A percentile compares a stretch with the other conserved stretches of the same genome.
Conservation (phyloP, 1,139 yeast genomes). For the Blastobotrys arbuscula region DNA sequence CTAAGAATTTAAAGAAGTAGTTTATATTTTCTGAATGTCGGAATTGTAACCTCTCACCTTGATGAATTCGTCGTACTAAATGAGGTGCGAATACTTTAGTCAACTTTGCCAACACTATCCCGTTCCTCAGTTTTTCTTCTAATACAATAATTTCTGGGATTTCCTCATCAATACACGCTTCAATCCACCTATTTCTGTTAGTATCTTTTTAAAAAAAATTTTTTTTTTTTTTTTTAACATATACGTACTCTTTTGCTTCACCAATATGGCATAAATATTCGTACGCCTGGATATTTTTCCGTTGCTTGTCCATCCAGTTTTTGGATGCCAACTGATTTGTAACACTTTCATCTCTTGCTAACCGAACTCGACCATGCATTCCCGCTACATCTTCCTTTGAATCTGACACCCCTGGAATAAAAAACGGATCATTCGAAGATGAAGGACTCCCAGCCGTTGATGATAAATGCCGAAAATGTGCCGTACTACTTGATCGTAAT, state of each 20-base stretch:
- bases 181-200: constrained; percentile 47
- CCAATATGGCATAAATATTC: constrained; percentile 85
- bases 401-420: constrained; percentile 32
- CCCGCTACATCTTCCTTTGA: constrained; percentile 35
- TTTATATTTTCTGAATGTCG: constrained; percentile 92
- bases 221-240: not conserved
- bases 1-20: constrained; percentile 68
- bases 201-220: too few relatives aligned
- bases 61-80: constrained; percentile 50
- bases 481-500: constrained; percentile 20
- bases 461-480: constrained; percentile 26
- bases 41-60: constrained; percentile 66
- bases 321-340: constrained; percentile 27
- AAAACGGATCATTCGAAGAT: constrained; percentile 23
- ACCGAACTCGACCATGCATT: constrained; percentile 33
- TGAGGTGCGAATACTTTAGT: constrained; percentile 69
- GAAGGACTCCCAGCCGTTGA: constrained; percentile 11
- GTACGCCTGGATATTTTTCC: constrained; percentile 49
- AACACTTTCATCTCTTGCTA: constrained; percentile 32
- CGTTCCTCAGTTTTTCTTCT: constrained; percentile 69
- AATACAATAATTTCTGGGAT: constrained; percentile 51
- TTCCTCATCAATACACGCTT: constrained; percentile 46
- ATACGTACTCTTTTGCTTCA: constrained; percentile 58
- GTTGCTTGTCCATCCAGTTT: constrained; percentile 41
- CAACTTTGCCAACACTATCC: constrained; percentile 77